Evolutionary conservation across 1,284 basidiomycete genomes (phyloP).

Genomic region (Hemileia vastatrix): DNA sequence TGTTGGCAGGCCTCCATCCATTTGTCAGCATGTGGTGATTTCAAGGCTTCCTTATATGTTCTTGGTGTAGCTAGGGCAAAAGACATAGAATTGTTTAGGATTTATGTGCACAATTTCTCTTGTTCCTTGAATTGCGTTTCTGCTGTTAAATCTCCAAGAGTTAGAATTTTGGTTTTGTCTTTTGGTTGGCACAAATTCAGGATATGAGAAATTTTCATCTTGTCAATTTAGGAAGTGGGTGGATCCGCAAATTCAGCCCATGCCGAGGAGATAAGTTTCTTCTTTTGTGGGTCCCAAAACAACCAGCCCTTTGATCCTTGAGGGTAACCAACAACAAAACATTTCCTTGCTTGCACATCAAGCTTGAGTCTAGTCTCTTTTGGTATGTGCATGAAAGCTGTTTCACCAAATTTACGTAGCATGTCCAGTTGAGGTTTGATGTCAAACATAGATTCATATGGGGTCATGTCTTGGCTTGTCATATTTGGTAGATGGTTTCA

Average conservation of each 20-base stretch:
- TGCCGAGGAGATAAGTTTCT: not conserved
- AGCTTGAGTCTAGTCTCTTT: constrained; percentile 1
- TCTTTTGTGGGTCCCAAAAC: not conserved
- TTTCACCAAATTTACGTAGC: not conserved
- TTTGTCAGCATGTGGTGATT: too few species aligned
- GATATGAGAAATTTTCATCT: too few species aligned
- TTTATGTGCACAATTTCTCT: too few species aligned
- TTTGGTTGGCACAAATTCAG: too few species aligned
- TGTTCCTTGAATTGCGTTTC: too few species aligned
- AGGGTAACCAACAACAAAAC: not conserved
- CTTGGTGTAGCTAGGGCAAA: too few species aligned
- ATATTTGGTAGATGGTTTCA: constrained; percentile 5
- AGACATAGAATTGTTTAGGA: too few species aligned
- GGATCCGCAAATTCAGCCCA: not conserved
- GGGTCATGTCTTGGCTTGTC: not conserved
- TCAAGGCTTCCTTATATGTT: too few species aligned
- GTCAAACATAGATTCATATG: not conserved
- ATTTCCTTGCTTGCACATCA: not conserved
- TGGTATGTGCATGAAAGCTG: constrained; percentile 7
- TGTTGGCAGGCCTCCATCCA: too few species aligned
- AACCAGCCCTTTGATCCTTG: not conserved
- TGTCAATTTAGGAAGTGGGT: too few species aligned
- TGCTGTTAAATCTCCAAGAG: too few species aligned
- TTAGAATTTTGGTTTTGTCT: too few species aligned
- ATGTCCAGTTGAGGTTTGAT: not conserved